phyloP scores from a whole-genome alignment of 129 eudicot genomes.

The Sambucus nigra region DNA sequence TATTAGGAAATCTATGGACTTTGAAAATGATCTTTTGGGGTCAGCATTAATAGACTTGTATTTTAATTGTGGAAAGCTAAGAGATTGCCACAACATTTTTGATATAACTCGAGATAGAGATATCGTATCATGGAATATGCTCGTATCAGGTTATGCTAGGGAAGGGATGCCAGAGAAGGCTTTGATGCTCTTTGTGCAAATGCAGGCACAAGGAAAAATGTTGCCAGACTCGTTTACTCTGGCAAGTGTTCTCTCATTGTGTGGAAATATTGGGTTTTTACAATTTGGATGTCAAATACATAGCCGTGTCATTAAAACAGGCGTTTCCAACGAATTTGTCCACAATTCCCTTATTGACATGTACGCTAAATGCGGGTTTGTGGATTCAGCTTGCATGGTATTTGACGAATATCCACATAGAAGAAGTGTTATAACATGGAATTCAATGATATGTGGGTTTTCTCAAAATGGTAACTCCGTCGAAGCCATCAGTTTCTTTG shows the following conservation, averaged over 20 bases:
- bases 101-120: constrained; percentile 24
- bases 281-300: constrained; percentile 53
- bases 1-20: constrained; percentile 32
- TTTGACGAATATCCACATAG: constrained; percentile 23
- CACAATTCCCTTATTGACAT: constrained; percentile 62
- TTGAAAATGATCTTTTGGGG: constrained; percentile 30
- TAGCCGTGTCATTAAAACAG: constrained; percentile 34
- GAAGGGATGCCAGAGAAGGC: constrained; percentile 46
- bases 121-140: constrained; percentile 56
- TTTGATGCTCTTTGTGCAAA: constrained; percentile 35
- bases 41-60: constrained; percentile 58
- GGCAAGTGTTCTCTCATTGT: constrained; percentile 57
- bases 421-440: constrained; percentile 58
- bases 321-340: constrained; percentile 44
- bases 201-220: constrained; percentile 23
- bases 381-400: constrained; percentile 34
- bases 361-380: constrained; percentile 55
- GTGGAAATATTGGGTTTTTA: constrained; percentile 27
- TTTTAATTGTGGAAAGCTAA: constrained; percentile 40
- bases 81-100: constrained; percentile 32
- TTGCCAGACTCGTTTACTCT: constrained; percentile 56
- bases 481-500: constrained; percentile 49
- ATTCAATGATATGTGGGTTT: constrained; percentile 70
- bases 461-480: constrained; percentile 39
- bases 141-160: constrained; percentile 48